A percentile compares a stretch with the other conserved stretches of the same genome.
phyloP scores from a whole-genome alignment of 2,329 filamentous ascomycete genomes.

The Beauveria asiatica region DNA sequence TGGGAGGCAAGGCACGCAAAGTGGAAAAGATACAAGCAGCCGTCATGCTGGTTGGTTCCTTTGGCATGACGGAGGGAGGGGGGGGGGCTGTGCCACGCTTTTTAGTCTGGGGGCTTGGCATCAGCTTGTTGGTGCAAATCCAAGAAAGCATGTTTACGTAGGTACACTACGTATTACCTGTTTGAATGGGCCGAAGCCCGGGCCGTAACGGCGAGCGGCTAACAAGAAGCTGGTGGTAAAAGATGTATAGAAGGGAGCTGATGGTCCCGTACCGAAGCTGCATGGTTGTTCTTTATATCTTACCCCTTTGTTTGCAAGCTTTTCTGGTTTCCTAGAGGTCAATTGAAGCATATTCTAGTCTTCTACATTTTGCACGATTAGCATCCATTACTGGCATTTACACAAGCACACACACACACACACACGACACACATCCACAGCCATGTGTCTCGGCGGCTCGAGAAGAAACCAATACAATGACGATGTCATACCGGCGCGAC shows the following conservation, averaged over 20 bases:
- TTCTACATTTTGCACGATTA: neutral
- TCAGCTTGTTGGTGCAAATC: neutral
- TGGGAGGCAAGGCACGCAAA: neutral
- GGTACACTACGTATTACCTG: neutral
- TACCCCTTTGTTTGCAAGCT: neutral
- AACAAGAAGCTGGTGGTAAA: neutral
- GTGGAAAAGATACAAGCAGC: neutral
- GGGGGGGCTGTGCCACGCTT: neutral
- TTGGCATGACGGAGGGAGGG: neutral
- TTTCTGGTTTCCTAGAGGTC: too few species aligned
- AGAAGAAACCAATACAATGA: neutral
- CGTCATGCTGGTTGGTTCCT: neutral
- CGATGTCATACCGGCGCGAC: slow-evolving; percentile 1
- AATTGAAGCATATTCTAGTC: neutral
- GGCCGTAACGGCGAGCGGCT: neutral
- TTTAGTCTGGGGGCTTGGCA: neutral
- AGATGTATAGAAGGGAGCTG: neutral
- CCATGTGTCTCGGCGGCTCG: slow-evolving; percentile 4
- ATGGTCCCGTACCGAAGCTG: neutral
- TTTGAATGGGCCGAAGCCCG: neutral
- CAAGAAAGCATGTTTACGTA: neutral
- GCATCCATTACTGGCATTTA: too few species aligned
- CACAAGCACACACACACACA: neutral
- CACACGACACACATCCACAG: neutral
- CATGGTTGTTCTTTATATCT: neutral